Base-by-base conservation (phyloP, 352 stramenopile species). In the Pythium volutum region DNA sequence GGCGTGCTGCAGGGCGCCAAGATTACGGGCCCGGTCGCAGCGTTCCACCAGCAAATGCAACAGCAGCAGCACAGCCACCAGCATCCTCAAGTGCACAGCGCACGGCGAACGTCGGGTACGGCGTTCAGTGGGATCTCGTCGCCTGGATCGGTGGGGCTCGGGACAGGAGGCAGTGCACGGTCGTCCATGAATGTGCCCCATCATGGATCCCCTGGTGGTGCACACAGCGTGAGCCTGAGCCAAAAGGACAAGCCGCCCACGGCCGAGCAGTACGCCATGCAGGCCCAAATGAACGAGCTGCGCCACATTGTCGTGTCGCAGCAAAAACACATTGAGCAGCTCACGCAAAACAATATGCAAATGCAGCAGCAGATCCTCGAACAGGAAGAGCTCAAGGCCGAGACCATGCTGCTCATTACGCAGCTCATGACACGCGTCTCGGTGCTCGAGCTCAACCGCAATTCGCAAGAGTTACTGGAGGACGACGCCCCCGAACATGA, bases 381-480 rank as follows among this genome's bases (percentile, higher is more conserved):
- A 51, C 81, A 91, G 46, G 81, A 92, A 59, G 82, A 93, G 49
- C 67, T 87, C 33, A 91, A 91, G 64, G 81, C 84, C 64, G 84
- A 91, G 70, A 93, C 84, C 52, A 92, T 84, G 76, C 76, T 90
- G 27, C 67, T 93, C 10, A 89, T 93, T 61, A 93, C 80, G 48
- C 80, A 93, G 59, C 69, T 93, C 57, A 91, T 93, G 82, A 93
- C 82, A 25, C 82, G 84, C 47, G 80, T 93, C 29, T 92, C 84
- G 22, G 61, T 88, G 59, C 76, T 93, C 22, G 84, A 93, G 48
- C 57, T 93, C 34, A 70, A 85, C 34, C 75, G 76, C n/a, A 51
- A 45, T 16, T 71, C 29, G 36, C 74, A n/a, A 63, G 76, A 72
- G 8, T 52, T 36, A 36, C 31, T 12, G 4, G 68, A 66, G 22